Evolutionary conservation across 352 stramenopile species (phyloP).

Genomic region (Phytopythium litorale): DNA sequence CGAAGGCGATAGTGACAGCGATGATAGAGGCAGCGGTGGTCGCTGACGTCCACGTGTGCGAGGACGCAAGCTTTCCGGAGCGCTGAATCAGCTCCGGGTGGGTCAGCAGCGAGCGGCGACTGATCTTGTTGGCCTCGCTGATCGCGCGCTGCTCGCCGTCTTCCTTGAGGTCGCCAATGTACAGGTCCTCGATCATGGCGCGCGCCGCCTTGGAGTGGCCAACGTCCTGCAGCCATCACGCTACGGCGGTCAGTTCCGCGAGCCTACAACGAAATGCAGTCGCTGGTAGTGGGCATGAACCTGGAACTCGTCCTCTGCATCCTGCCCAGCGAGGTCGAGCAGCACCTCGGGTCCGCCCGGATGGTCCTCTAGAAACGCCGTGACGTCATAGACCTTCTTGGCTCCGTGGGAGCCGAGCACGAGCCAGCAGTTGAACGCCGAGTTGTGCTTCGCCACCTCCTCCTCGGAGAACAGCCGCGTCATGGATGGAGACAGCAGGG

Average conservation of each 20-base stretch:
- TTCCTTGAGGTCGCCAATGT: constrained; percentile 72
- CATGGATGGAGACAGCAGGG: background rate
- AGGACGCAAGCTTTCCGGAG: background rate
- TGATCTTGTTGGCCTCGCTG: constrained; percentile 15
- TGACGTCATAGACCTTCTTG: constrained; percentile 93
- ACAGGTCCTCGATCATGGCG: constrained; percentile 86
- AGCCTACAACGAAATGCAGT: background rate
- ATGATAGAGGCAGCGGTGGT: background rate
- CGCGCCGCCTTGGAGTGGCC: constrained; percentile 89
- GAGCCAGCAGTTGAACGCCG: constrained; percentile 41
- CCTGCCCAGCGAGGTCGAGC: constrained; percentile 80
- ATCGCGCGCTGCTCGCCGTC: constrained; percentile 10
- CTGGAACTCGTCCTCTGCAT: constrained; percentile 80
- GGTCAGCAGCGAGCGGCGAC: constrained; percentile 23
- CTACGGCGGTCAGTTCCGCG: constrained; percentile 26
- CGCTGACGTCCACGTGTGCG: background rate
- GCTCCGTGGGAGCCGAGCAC: constrained; percentile 26
- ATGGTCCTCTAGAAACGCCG: constrained; percentile 94
- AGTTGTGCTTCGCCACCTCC: constrained; percentile 77
- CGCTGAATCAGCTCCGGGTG: constrained; percentile 5
- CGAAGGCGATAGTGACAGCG: background rate
- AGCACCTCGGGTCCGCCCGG: constrained; percentile 92
- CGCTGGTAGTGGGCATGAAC: background rate
- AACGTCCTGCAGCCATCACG: constrained; percentile 80
- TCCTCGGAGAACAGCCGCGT: constrained; percentile 57